Base-by-base conservation (phyloP, 306 rosid genomes). In the Trifolium pratense region DNA sequence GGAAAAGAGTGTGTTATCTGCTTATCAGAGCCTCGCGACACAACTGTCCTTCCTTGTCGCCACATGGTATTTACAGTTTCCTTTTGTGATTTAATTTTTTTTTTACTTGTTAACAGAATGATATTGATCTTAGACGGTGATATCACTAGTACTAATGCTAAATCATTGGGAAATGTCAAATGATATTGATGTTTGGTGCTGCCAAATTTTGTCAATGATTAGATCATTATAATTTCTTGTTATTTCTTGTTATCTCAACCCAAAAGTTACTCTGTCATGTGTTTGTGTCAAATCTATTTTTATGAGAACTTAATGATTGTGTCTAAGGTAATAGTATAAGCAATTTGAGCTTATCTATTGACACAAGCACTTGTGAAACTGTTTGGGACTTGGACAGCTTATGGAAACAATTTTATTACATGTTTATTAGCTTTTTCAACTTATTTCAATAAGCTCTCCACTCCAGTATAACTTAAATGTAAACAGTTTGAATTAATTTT, bases 1-100 rank as follows among this genome's bases (percentile, higher is more conserved):
- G 99, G 97, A 70, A 95, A 91, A 86, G 99, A 95, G 81, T 95
- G 99, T 7, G 99, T 90, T 78, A 95, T 95, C 82, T 95, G 99
- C 89, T 80, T 95, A 78, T 95, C 99, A 14, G 99, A 95, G 65
- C 99, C 99, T 57, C 85, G 91, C 52, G 97, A 95, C 80, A 95
- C 99, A 18, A 87, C 97, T 17, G 93, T 88, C 63, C 99, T 95
- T 81, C 99, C 99, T 3, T 95, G 99, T 85, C 90, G 99, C 61
- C 99, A 95, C 85, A 95, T 95, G 99, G 99, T 95, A 94, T 86
- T 82, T 39, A 51, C 72, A n/a, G 20, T 39, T 60, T 26, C 23
- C 52, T 18, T 66, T 62, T 36, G 20, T 62, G 11, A 36, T 59
- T 74, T 72, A 45, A 66, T 45, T 75, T 52, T 60, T n/a, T 64